phyloP scores from a whole-genome alignment of 2,329 filamentous ascomycete genomes.

The Exophiala sideris region DNA sequence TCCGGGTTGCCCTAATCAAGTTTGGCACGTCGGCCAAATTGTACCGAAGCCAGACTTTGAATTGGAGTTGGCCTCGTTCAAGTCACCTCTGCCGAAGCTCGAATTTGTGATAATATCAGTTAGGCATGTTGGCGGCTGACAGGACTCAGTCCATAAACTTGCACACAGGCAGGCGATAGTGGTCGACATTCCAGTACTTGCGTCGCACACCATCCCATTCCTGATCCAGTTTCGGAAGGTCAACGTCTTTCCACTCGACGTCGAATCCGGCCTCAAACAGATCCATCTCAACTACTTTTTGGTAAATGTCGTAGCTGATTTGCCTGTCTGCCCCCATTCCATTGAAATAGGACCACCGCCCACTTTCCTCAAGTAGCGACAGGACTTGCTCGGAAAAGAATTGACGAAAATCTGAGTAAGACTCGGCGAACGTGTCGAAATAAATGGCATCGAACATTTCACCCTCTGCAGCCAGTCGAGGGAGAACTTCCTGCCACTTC shows the following conservation, averaged over 20 bases:
- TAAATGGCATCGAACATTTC: conserved; percentile 83
- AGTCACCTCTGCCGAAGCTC: no score
- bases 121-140: background rate
- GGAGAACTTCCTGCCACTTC: conserved; percentile 77
- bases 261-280: conserved; percentile 85
- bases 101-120: no score
- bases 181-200: conserved; percentile 82
- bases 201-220: conserved; percentile 88
- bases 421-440: conserved; percentile 96
- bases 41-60: no score
- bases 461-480: conserved; percentile 63
- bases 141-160: conserved; percentile 26
- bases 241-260: conserved; percentile 76
- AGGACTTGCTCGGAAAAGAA: conserved; percentile 90
- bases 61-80: no score
- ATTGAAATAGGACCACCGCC: conserved; percentile 63
- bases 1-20: no score
- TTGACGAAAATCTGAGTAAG: conserved; percentile 76
- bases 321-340: conserved; percentile 85
- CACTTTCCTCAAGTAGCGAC: conserved; percentile 65
- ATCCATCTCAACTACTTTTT: conserved; percentile 87
- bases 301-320: conserved; percentile 95
- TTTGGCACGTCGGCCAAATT: no score
- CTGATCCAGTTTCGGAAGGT: conserved; percentile 68
- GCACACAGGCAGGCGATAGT: conserved; percentile 44